Percentiles rank a stretch among this genome's conserved stretches.
Conservation (phyloP, 768 basidiomycete genomes). For the Pisolithus microcarpus region DNA sequence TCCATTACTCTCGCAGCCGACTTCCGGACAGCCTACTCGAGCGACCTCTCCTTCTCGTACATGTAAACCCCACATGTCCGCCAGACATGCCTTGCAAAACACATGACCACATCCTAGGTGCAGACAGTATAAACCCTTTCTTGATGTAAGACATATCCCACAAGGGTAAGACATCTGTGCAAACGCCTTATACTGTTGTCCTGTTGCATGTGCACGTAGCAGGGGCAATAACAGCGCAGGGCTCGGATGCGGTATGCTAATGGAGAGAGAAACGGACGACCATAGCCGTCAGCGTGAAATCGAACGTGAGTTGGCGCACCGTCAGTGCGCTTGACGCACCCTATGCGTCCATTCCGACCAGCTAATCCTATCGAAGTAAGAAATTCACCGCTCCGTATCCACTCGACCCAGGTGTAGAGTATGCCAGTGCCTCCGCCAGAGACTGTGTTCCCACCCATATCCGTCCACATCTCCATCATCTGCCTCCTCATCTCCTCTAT, state of each 20-base stretch:
- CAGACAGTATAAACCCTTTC: conserved; percentile 72
- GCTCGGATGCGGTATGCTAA: conserved; percentile 43
- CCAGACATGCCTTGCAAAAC: conserved; percentile 76
- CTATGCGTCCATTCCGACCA: conserved; percentile 21
- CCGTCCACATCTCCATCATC: conserved; percentile 53
- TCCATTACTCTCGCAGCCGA: conserved; percentile 62
- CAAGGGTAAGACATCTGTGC: conserved; percentile 61
- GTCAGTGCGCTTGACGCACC: conserved; percentile 24
- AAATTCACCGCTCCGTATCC: conserved; percentile 61
- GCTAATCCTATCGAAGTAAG: conserved; percentile 39
- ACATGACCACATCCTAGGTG: conserved; percentile 67
- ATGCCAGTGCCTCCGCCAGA: conserved; percentile 41
- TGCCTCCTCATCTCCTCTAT: conserved; percentile 29
- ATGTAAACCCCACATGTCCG: conserved; percentile 76
- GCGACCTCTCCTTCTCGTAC: conserved; percentile 74
- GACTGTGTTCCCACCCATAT: conserved; percentile 11
- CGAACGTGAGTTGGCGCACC: conserved; percentile 14
- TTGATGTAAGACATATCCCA: conserved; percentile 64
- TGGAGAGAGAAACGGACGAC: background rate
- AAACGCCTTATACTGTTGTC: conserved; percentile 46
- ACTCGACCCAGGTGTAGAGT: conserved; percentile 68
- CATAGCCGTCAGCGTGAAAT: too few species aligned
- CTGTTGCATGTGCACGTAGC: conserved; percentile 44
- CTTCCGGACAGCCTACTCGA: conserved; percentile 76
- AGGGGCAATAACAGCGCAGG: conserved; percentile 46